Base-by-base conservation (phyloP, 441 rosid genomes). In the Bruguiera hainesii region DNA sequence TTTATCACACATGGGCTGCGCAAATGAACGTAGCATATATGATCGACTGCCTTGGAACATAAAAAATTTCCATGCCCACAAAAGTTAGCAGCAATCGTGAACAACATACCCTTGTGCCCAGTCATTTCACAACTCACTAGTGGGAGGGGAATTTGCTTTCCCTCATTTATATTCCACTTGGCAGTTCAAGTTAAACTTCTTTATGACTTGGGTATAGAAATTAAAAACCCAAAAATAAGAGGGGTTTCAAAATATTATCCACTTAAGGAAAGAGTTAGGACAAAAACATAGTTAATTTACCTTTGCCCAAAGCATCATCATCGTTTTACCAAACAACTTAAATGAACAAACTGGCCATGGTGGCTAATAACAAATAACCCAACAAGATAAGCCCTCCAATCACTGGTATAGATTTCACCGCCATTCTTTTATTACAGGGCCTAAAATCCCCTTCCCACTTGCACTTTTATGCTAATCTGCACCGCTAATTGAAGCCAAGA, bases 1-100 rank as follows among this genome's bases (percentile, higher is more conserved):
- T 81, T 59, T 23, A 48, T 65, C 83, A 78, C 83, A 78, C 82
- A 77, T 78, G 83, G 78, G 73, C 20, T 81, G 76, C 67, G 78
- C 60, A 56, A 63, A 16, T 16, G 61, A 75, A 56, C 53, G 69
- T 64, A 70, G 63, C 73, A 77, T 69, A 79, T 76, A 73, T 73
- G 75, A 71, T 75, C 77, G 73, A 73, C 73, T 80, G 74, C 79
- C 74, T 70, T 60, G 6, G 67, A 73, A 73, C 73, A 62, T 65
- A 73, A 71, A 53, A 72, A 68, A 72, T 42, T 50, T 70, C 58
- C 25, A 74, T 59, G 66, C 66, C 42, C 33, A 26, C 71, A 61
- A 65, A 56, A 6, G 20, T 29, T 23, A 52, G 59, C 70, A 29
- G 42, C 65, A 66, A 57, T 59, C 19, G 10, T 9, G 28, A 25